phyloP scores from a whole-genome alignment of 2,329 filamentous ascomycete species.

The Trichocomaceae sp. region DNA sequence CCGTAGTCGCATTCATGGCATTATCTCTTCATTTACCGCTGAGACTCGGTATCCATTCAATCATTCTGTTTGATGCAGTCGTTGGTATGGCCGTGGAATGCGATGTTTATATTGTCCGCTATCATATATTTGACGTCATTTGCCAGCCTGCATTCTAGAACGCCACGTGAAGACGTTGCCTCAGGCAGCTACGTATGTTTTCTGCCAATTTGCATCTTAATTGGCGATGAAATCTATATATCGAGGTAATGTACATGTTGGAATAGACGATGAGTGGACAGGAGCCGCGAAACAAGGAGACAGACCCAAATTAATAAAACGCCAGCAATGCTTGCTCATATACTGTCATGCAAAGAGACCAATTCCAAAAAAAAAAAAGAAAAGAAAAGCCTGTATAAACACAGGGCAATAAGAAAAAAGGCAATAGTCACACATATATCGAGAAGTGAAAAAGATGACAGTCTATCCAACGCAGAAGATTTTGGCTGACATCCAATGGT shows the following conservation, averaged over 20 bases:
- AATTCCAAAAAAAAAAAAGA: slow-evolving; percentile 11
- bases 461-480: background rate
- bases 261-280: slow-evolving; percentile 7
- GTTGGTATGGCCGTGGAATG: background rate
- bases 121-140: slow-evolving; percentile 5
- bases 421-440: slow-evolving; percentile 1
- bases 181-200: background rate
- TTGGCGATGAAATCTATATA: background rate
- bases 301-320: slow-evolving; percentile 15
- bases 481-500: background rate
- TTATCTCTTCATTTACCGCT: background rate
- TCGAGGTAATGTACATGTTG: slow-evolving; percentile 6
- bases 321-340: slow-evolving; percentile 21
- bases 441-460: background rate
- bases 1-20: background rate
- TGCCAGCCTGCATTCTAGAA: background rate
- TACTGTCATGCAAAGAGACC: slow-evolving; percentile 16
- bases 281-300: background rate
- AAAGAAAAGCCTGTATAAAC: slow-evolving; percentile 1
- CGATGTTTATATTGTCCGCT: background rate
- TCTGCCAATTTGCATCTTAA: background rate
- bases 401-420: slow-evolving; percentile 16
- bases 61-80: background rate
- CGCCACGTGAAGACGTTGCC: background rate
- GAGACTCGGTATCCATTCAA: background rate